phyloP scores from a whole-genome alignment of 108 stramenopile species.

The Skeletonema grethae region DNA sequence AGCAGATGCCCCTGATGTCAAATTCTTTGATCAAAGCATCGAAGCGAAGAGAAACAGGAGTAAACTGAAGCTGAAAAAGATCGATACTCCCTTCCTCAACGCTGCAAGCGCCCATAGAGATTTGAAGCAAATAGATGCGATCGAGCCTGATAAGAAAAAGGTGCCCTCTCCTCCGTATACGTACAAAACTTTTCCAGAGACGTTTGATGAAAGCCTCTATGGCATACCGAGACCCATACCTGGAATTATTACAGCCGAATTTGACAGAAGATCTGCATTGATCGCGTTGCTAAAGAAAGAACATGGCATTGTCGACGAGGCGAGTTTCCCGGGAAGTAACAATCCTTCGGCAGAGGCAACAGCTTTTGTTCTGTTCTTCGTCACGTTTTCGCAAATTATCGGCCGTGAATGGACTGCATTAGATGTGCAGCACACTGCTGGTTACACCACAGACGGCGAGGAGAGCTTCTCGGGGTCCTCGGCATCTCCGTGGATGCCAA shows the following conservation, averaged over 20 bases:
- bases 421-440: constrained; percentile 11
- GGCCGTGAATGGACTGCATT: constrained; percentile 57
- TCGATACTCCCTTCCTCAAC: constrained; percentile 77
- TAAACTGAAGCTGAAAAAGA: constrained; percentile 68
- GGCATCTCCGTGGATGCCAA: constrained; percentile 36
- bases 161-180: constrained; percentile 42
- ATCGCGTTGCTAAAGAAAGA: constrained; percentile 55
- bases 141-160: constrained; percentile 57
- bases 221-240: constrained; percentile 80
- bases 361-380: constrained; percentile 83
- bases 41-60: constrained; percentile 83
- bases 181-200: constrained; percentile 81
- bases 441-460: constrained; percentile 8
- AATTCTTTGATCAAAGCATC: constrained; percentile 90
- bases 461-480: constrained; percentile 11
- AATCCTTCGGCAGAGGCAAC: constrained; percentile 68
- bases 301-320: constrained; percentile 23
- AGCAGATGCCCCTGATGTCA: constrained; percentile 72
- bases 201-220: constrained; percentile 61
- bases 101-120: constrained; percentile 82
- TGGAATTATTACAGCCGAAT: constrained; percentile 81
- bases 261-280: constrained; percentile 78
- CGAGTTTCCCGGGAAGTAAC: constrained; percentile 41
- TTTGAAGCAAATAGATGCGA: constrained; percentile 72
- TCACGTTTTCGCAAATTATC: constrained; percentile 71